These are phyloP conservation scores for Lasiodiplodia citricola DNA, from an alignment of 2,329 filamentous ascomycete species.

Conservation along the genomic window DNA sequence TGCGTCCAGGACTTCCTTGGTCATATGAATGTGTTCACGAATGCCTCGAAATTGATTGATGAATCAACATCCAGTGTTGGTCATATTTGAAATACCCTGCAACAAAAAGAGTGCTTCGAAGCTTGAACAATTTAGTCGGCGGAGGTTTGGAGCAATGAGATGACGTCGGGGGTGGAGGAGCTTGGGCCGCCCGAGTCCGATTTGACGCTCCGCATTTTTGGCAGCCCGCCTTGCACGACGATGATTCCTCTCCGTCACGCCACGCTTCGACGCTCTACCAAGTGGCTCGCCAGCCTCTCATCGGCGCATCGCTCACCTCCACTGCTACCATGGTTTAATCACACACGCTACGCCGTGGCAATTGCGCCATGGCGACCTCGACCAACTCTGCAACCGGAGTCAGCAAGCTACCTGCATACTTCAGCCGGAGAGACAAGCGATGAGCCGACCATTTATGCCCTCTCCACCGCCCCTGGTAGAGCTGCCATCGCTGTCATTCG, in stretches of 20 bases:
- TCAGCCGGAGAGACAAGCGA: not conserved
- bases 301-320: not conserved
- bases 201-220: slow-evolving; percentile 6
- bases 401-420: slow-evolving; percentile 6
- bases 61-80: too few relatives aligned
- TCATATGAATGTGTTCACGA: too few relatives aligned
- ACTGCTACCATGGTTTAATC: not conserved
- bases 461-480: slow-evolving; percentile 84
- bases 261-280: not conserved
- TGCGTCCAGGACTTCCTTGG: too few relatives aligned
- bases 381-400: not conserved
- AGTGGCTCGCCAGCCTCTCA: not conserved
- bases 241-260: slow-evolving; percentile 21
- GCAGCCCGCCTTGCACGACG: slow-evolving; percentile 11
- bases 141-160: not conserved
- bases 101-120: not conserved
- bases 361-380: slow-evolving; percentile 8
- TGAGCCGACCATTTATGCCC: slow-evolving; percentile 78
- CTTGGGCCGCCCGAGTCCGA: slow-evolving; percentile 8
- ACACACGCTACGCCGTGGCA: not conserved
- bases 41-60: too few relatives aligned
- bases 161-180: not conserved
- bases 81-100: too few relatives aligned
- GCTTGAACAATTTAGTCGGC: not conserved
- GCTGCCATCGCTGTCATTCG: slow-evolving; percentile 91